Evolutionary conservation across 2,329 filamentous ascomycete genomes (phyloP).

Genomic region (Curvularia lunata): DNA sequence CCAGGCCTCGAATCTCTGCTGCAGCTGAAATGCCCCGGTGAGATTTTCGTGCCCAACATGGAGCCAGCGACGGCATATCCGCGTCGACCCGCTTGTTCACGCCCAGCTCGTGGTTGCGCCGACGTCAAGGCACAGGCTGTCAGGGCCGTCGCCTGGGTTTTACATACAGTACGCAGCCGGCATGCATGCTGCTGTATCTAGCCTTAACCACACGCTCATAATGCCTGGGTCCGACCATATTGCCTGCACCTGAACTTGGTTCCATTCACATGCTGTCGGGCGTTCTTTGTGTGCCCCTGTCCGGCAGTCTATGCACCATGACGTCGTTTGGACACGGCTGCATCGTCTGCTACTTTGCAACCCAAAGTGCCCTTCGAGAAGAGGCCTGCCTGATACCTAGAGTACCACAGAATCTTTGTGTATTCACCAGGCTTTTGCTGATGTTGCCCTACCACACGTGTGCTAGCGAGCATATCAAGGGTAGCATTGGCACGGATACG

Average conservation of each 20-base stretch:
- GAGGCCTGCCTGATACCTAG: neutral
- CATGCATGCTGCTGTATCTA: neutral
- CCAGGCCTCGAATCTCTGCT: slow-evolving; percentile 24
- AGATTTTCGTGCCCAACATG: slow-evolving; percentile 23
- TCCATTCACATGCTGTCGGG: slow-evolving; percentile 8
- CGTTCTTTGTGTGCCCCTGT: slow-evolving; percentile 5
- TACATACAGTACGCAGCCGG: neutral
- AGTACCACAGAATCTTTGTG: neutral
- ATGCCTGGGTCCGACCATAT: neutral
- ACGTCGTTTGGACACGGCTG: slow-evolving; percentile 14
- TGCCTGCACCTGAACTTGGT: neutral
- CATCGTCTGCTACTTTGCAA: slow-evolving; percentile 8
- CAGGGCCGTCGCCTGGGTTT: neutral
- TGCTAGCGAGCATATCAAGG: neutral
- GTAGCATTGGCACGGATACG: neutral
- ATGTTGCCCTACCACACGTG: neutral
- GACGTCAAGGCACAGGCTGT: neutral
- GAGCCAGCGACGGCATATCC: slow-evolving; percentile 14
- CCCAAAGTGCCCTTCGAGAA: slow-evolving; percentile 2
- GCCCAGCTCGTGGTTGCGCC: neutral
- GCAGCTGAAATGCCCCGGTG: slow-evolving; percentile 2
- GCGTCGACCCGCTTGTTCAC: slow-evolving; percentile 28
- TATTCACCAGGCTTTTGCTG: neutral
- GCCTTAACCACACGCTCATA: neutral
- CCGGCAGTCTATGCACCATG: slow-evolving; percentile 16